phyloP scores from a whole-genome alignment of 768 basidiomycete genomes.

The Lactarius pseudohatsudake region DNA sequence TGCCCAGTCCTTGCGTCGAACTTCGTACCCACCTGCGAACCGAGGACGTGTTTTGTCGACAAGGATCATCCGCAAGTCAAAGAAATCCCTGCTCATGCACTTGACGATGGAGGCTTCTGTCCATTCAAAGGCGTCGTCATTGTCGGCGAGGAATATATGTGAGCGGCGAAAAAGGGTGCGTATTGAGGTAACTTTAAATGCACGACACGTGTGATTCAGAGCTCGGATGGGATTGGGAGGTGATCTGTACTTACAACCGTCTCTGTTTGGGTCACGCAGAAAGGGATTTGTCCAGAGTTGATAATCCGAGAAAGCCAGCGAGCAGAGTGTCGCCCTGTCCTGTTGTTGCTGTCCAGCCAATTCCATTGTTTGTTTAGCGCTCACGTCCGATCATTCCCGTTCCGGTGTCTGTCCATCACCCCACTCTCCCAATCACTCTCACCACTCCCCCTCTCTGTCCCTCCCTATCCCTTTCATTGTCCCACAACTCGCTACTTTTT shows the following conservation, averaged over 20 bases:
- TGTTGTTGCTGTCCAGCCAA: slow-evolving; percentile 22
- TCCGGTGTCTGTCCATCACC: background rate
- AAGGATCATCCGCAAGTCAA: slow-evolving; percentile 66
- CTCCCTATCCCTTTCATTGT: no score
- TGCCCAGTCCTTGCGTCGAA: slow-evolving; percentile 54
- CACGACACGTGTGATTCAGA: background rate
- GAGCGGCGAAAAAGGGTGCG: slow-evolving; percentile 50
- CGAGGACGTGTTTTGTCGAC: slow-evolving; percentile 34
- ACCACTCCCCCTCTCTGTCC: background rate
- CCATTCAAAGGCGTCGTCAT: slow-evolving; percentile 26
- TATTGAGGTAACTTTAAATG: slow-evolving; percentile 34
- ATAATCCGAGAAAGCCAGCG: slow-evolving; percentile 69
- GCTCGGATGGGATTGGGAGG: background rate
- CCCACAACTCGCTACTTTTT: no score
- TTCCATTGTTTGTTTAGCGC: background rate
- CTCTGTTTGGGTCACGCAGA: slow-evolving; percentile 46
- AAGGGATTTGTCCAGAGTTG: slow-evolving; percentile 63
- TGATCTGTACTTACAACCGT: slow-evolving; percentile 49
- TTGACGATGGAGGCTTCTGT: slow-evolving; percentile 54
- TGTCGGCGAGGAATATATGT: slow-evolving; percentile 28
- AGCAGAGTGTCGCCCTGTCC: slow-evolving; percentile 51
- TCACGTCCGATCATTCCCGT: background rate
- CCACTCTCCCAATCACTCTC: background rate
- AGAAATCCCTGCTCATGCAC: slow-evolving; percentile 50
- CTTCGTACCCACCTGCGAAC: slow-evolving; percentile 58